Percentiles rank a stretch among this genome's conserved stretches.
phyloP scores from a whole-genome alignment of 2,329 filamentous ascomycete species.

The Phaeophleospora eucalypticola region DNA sequence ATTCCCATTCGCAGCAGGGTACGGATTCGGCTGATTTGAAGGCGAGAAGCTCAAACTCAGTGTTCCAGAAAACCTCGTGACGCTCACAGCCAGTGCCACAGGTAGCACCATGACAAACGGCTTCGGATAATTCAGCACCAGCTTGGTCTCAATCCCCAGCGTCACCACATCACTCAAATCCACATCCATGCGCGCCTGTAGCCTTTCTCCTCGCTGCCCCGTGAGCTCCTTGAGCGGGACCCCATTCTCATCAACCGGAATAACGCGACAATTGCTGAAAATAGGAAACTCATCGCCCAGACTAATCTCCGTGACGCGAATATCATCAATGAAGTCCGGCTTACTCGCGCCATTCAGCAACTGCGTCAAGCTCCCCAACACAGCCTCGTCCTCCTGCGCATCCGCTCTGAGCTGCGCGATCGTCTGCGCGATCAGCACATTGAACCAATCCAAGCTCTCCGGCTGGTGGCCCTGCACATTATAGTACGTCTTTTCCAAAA shows the following conservation, averaged over 20 bases:
- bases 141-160: constrained; percentile 86
- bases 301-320: constrained; percentile 87
- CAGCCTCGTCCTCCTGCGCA: constrained; percentile 85
- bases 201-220: constrained; percentile 58
- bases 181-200: constrained; percentile 95
- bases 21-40: constrained; percentile 39
- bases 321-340: constrained; percentile 89
- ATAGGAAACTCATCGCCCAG: constrained; percentile 97
- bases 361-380: constrained; percentile 77
- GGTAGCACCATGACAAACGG: constrained; percentile 83
- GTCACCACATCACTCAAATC: constrained; percentile 96
- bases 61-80: constrained; percentile 92
- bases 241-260: constrained; percentile 80
- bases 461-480: constrained; percentile 93
- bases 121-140: constrained; percentile 92
- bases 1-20: constrained; percentile 27
- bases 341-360: constrained; percentile 79
- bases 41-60: constrained; percentile 91
- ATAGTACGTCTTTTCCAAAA: constrained; percentile 95
- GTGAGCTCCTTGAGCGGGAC: constrained; percentile 44
- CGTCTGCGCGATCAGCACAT: constrained; percentile 91
- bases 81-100: constrained; percentile 84
- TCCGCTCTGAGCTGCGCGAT: constrained; percentile 93
- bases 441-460: constrained; percentile 98
- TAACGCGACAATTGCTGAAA: constrained; percentile 95